phyloP scores from a whole-genome alignment of 1,284 basidiomycete genomes.

The Mycosarcoma maydis region DNA sequence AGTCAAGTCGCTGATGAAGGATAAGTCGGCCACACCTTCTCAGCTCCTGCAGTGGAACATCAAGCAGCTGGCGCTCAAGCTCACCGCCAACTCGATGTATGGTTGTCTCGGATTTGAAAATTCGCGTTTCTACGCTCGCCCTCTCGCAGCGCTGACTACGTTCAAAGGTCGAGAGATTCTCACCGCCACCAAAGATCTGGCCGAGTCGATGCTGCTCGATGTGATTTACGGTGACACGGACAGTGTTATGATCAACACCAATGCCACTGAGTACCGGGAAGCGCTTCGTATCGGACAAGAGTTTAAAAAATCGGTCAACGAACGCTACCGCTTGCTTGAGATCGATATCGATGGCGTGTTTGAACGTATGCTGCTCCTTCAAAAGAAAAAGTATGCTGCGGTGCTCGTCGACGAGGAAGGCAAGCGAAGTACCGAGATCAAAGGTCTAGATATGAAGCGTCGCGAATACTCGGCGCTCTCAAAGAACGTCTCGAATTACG shows the following conservation, averaged over 20 bases:
- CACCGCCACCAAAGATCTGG: slow-evolving; percentile 90
- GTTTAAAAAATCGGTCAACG: slow-evolving; percentile 96
- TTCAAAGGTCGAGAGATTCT: slow-evolving; percentile 98
- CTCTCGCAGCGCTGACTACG: slow-evolving; percentile 93
- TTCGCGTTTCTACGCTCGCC: slow-evolving; percentile 95
- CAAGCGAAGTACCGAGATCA: slow-evolving; percentile 75
- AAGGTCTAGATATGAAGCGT: slow-evolving; percentile 98
- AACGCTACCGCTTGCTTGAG: slow-evolving; percentile 91
- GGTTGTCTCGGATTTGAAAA: slow-evolving; percentile 98
- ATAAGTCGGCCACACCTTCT: slow-evolving; percentile 77
- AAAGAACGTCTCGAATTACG: slow-evolving; percentile 79
- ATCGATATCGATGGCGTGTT: slow-evolving; percentile 97
- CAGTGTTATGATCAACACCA: slow-evolving; percentile 98
- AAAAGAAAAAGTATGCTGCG: slow-evolving; percentile 99
- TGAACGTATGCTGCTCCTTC: slow-evolving; percentile 87
- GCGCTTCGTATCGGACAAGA: slow-evolving; percentile 89
- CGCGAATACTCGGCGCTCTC: slow-evolving; percentile 92
- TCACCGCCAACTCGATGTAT: slow-evolving; percentile 99
- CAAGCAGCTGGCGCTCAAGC: slow-evolving; percentile 95
- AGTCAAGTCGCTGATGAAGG: slow-evolving; percentile 96
- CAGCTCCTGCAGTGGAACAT: slow-evolving; percentile 91
- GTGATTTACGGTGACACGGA: slow-evolving; percentile 99
- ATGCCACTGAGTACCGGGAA: slow-evolving; percentile 84
- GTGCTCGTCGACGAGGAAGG: slow-evolving; percentile 73
- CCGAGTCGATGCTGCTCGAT: slow-evolving; percentile 87